Percentiles rank a stretch among this genome's conserved stretches.
phyloP scores from a whole-genome alignment of 2,329 filamentous ascomycete species.

The Thelonectria olida region DNA sequence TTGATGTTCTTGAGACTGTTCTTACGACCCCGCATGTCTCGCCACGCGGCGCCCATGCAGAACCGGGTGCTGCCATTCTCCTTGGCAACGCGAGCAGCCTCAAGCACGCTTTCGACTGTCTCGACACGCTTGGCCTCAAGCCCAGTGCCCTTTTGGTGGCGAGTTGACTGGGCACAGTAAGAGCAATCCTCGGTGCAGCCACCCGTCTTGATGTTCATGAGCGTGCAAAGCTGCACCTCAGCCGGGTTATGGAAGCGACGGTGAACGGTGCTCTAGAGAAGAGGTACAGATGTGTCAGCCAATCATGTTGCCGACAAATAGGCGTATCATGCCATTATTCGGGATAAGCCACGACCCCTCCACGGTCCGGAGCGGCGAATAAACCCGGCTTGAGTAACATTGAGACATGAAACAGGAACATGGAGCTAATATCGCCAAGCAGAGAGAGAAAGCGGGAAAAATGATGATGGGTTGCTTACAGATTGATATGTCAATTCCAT shows the following conservation, averaged over 20 bases:
- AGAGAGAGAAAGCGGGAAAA: not conserved
- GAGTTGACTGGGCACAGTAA: constrained; percentile 90
- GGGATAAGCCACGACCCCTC: not conserved
- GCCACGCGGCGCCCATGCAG: constrained; percentile 95
- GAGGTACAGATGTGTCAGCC: constrained; percentile 23
- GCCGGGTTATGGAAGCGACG: constrained; percentile 85
- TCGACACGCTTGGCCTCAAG: constrained; percentile 83
- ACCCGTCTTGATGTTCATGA: constrained; percentile 97
- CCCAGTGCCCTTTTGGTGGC: constrained; percentile 79
- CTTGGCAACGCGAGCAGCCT: constrained; percentile 79
- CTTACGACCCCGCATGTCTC: constrained; percentile 92
- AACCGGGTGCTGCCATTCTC: constrained; percentile 89
- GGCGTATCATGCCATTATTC: constrained; percentile 15
- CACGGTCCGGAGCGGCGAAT: not conserved
- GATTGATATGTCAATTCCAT: constrained; percentile 81
- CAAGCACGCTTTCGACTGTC: constrained; percentile 81
- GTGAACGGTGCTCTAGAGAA: constrained; percentile 74
- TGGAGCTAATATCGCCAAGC: not conserved
- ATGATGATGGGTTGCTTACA: constrained; percentile 55
- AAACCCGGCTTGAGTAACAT: not conserved
- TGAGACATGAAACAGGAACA: not conserved
- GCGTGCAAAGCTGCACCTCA: constrained; percentile 89
- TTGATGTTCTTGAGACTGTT: constrained; percentile 85
- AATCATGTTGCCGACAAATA: constrained; percentile 10
- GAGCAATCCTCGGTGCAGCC: constrained; percentile 93